Base-by-base conservation (phyloP, 2,329 filamentous ascomycete species). In the Lasiodiplodia hormozganensis region DNA sequence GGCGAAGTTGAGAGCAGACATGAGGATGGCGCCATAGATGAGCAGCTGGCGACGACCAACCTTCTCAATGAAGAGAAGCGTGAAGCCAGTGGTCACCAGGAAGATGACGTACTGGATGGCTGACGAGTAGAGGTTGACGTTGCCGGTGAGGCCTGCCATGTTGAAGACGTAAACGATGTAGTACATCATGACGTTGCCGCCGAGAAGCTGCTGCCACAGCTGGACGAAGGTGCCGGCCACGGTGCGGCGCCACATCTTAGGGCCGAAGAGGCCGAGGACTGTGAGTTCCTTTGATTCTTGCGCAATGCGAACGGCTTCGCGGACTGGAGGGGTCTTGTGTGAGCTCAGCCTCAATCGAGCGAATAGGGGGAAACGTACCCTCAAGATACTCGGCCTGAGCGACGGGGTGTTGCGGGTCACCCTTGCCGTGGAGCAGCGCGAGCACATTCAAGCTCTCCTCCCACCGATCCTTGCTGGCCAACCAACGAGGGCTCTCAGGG, bases 391-490 rank as follows among this genome's bases (percentile, higher is more conserved):
- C 86, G 0, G 88, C 88, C 0, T 90, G 79, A 3, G 91, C 89
- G 71, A 86, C 86, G 14, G 87, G 84, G 69, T 89, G 82, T 66
- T 85, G 83, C 2, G 81, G 69, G 68, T 90, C 83, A 3, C 88
- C 88, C 0, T 79, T 76, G 4, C 85, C 88, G 71, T 91, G 89
- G 1, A 91, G 80, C 25, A 81, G 75, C 0, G 87, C 88, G 4
- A 82, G 77, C 8, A 84, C 78, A 21, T 80, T 74, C 52, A 85
- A 88, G 81, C 88, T 87, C 74, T 92, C 86, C 34, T 92, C 89
- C 84, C 89, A 90, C 0, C 88, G 85, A 70, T 90, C 90, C 72
- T 90, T 85, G 18, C 85, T 85, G 5, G 91, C 90, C 6, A 93
- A 82, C 90, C 90, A 93, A 65, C 91, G 85, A 0, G 91, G 91